Evolutionary conservation across 2,329 filamentous ascomycete species (phyloP), one percentile per base, ranked within the genome.

Genomic region (Setomelanomma holmii): DNA sequence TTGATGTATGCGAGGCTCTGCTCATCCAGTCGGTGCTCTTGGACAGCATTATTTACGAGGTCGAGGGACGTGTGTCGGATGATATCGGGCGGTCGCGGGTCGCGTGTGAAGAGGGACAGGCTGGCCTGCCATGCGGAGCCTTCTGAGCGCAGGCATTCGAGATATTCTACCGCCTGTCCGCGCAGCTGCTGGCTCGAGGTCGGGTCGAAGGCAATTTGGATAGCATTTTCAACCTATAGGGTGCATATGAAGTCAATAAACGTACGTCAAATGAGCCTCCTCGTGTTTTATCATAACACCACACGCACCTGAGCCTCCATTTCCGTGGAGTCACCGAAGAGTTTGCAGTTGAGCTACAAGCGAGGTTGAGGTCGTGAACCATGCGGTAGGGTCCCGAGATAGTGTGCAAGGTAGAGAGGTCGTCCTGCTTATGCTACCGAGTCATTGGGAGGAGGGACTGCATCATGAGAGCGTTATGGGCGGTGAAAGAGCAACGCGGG

Each of bases 81-180:
- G 47, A 96, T 87, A 64, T 97, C 93, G 60, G 89, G 87, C 45
- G 88, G 80, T 56, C 86, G 86, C 42, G 91, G 91, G 21, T 83
- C 83, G 72, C 90, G 86, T 48, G 87, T 90, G 79, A 98, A 98
- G 64, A 99, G 87, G 30, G 85, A 79, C 47, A 95, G 86, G 78
- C 93, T 96, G 66, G 91, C 86, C 76, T 96, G 92, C 91, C 93
- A 96, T 76, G 89, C 92, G 68, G 90, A 87, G 41, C 90, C 86
- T 71, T 97, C 89, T 69, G 87, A 81, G 60, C 92, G 87, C 57
- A 98, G 82, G 72, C 92, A 91, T 75, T 83, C 84, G 56, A 87
- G 82, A 75, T 90, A 96, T 48, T 91, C 86, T 74, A 90, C 89
- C 58, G 95, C 93, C 80, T 97, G 89, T 61, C 93, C 93, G 80